Evolutionary conservation across 257 asterid genomes (phyloP).

Genomic region (Cordia subcordata): DNA sequence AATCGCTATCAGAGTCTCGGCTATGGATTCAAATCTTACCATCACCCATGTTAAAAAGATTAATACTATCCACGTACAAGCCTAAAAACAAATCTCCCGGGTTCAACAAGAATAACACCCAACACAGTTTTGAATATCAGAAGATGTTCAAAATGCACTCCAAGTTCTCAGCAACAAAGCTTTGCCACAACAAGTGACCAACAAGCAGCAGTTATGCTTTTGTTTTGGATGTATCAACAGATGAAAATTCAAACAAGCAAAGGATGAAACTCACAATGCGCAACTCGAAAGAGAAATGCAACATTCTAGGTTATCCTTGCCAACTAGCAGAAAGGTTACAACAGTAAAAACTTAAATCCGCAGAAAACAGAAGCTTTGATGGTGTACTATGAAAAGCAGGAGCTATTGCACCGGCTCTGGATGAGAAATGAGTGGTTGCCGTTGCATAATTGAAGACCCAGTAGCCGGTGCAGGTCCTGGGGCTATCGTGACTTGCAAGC

Average conservation of each 20-base stretch:
- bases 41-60: too few species aligned
- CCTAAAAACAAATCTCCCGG: too few species aligned
- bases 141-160: neutral
- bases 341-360: neutral
- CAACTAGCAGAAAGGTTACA: neutral
- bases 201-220: neutral
- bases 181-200: neutral
- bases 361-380: neutral
- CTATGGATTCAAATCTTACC: too few species aligned
- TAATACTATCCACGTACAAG: too few species aligned
- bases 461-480: slow-evolving; percentile 14
- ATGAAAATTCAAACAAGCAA: neutral
- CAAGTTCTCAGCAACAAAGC: neutral
- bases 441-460: slow-evolving; percentile 10
- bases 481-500: slow-evolving; percentile 33
- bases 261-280: neutral
- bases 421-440: neutral
- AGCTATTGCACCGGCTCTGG: slow-evolving; percentile 16
- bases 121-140: neutral
- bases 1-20: too few species aligned
- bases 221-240: neutral
- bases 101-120: too few species aligned
- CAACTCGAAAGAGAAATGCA: neutral
- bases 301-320: too few species aligned
- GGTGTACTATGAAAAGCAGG: neutral